Base-by-base conservation (phyloP, 495 filamentous ascomycete genomes). In the Patellaria atrata region DNA sequence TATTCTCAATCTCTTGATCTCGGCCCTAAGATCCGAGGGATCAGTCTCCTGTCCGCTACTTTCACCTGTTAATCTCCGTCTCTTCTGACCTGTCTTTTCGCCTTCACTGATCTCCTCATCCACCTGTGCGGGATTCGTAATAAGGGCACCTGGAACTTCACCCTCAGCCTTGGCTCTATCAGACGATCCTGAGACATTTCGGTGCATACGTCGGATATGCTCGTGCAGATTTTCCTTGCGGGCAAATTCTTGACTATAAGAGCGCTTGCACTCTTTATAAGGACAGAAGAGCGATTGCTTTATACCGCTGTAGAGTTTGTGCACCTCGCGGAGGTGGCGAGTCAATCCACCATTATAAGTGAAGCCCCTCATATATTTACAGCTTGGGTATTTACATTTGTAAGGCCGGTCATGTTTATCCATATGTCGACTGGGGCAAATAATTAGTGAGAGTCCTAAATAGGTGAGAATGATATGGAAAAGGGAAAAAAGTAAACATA, bases 401-500 rank as follows among this genome's bases (percentile, higher is more conserved):
- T 89, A 92, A 0, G 84, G 84, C 12, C 84, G 65, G 35, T 84
- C 79, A 49, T 93, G 84, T 56, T 92, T 93, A 59, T 93, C 84
- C 81, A 87, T 87, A 52, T 93, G 84, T 58, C 89, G 83, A 37
- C 82, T 84, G 14, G 12, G 11, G 37, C 4, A 7, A 33, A n/a
- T n/a, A n/a, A n/a, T n/a, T n/a, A 13, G 23, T 37, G 13, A 37
- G 34, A 12, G 8, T 34, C n/a, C 10, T 11, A 7, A 23, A 5
- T 21, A 11, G 31, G 18, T 11, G 5, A 27, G 24, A 8, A 29
- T 11, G 3, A 6, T 28, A 27, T 2, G 12, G 12, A 11, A n/a
- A 31, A 5, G 13, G 24, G 19, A 14, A 3, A 38, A 23, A 29
- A 32, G 4, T 17, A 17, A n/a, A 22, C 22, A 12, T 26, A 9